Evolutionary conservation across 2,329 filamentous ascomycete genomes (phyloP).

Genomic region (Scedosporium boydii): DNA sequence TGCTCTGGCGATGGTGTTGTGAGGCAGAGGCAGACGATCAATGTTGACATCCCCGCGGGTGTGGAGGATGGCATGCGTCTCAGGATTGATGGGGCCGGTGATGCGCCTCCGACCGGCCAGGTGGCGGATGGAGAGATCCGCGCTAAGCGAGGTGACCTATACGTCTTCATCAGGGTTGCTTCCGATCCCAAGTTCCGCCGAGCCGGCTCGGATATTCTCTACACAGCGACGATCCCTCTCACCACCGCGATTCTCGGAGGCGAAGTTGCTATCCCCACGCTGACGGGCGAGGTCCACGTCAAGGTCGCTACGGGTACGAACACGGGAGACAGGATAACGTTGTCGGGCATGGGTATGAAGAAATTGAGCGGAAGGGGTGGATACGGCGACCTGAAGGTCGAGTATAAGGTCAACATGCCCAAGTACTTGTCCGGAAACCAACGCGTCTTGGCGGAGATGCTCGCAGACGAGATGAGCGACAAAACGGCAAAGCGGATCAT

Average conservation of each 20-base stretch:
- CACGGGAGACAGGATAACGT: constrained; percentile 83
- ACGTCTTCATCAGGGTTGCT: constrained; percentile 83
- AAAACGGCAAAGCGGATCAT: constrained; percentile 87
- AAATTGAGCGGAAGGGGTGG: constrained; percentile 59
- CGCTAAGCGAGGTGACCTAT: constrained; percentile 76
- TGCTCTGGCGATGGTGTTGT: constrained; percentile 80
- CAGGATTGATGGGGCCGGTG: constrained; percentile 75
- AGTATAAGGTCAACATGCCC: constrained; percentile 92
- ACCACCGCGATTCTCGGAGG: constrained; percentile 90
- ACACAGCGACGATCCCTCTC: constrained; percentile 83
- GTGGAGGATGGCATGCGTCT: constrained; percentile 96
- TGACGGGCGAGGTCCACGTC: constrained; percentile 84
- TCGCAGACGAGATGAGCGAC: constrained; percentile 93
- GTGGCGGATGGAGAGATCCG: constrained; percentile 48
- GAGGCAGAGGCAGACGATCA: constrained; percentile 72
- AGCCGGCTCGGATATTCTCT: constrained; percentile 79
- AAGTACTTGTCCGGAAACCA: constrained; percentile 90
- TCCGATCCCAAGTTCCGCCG: constrained; percentile 84
- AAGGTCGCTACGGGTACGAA: constrained; percentile 86
- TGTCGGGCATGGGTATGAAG: constrained; percentile 91
- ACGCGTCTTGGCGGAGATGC: constrained; percentile 85
- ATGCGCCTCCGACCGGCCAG: constrained; percentile 70
- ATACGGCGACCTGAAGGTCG: constrained; percentile 78
- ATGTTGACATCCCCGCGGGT: constrained; percentile 85
- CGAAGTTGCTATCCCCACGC: constrained; percentile 78